Evolutionary conservation across 1,284 basidiomycete species (phyloP), one percentile per base, ranked within the genome.

Genomic region (Cutaneotrichosporon mucoides): DNA sequence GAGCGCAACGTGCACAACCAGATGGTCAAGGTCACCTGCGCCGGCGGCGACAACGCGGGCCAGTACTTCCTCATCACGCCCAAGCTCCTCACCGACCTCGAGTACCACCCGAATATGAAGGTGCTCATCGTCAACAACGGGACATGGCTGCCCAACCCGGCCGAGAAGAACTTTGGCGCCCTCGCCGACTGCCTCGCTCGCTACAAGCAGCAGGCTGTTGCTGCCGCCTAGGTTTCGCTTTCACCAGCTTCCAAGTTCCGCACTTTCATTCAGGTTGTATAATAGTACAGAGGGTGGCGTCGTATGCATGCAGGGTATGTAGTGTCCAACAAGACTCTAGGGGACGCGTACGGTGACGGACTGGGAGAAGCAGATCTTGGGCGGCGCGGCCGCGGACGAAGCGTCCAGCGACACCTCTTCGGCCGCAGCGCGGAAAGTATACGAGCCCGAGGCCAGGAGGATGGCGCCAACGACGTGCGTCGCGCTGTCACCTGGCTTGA

Each of bases 21-120:
- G 53, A 88, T 99, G 80, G 95, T 99, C 55, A 84, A 89, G 56
- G 89, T 91, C 56, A 98, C 95, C 1, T 98, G 96, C 82, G 85
- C 86, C 65, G 49, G 49, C 10, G 77, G 81, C 4, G 87, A 91
- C 59, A 89, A 88, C 55, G 88, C 89, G n/a, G 62, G 62, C 12
- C 96, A 99, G 78, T 97, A 97, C 80, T 99, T 99, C 84, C 83
- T 99, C 60, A 96, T 99, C 78, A 99, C 96, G 33, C 96, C 96
- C 9, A 99, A 99, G 79, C 83, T 99, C 38, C 84, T 99, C 10
- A 87, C 92, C 8, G 88, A 91, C 69, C 83, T 99, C 56, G 79
- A 84, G 57, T 99, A 98, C 71, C 88, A 98, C 75, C 83, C 86
- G 61, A 85, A 86, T 66, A 98, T 99, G 92, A 90, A 89, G 80